Percentiles rank a stretch among this genome's conserved stretches.
Evolutionary conservation across 495 filamentous ascomycete genomes (phyloP).

Genomic region (Cercophora scortea): DNA sequence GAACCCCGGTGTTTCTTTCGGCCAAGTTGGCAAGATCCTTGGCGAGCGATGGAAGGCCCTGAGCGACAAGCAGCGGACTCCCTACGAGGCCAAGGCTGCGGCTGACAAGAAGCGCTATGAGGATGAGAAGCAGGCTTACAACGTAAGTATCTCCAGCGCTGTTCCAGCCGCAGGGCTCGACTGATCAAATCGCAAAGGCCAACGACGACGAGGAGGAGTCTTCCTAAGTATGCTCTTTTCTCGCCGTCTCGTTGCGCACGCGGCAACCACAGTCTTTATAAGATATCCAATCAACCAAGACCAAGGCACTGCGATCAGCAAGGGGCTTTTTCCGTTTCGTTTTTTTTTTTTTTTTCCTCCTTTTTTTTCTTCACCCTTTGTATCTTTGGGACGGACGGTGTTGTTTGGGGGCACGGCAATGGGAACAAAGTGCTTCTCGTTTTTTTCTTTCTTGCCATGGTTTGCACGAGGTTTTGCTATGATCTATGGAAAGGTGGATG

Average conservation of each 20-base stretch:
- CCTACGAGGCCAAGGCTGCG: constrained; percentile 93
- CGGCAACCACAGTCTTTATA: constrained; percentile 20
- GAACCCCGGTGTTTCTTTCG: constrained; percentile 96
- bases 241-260: constrained; percentile 24
- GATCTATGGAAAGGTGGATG: constrained; percentile 17
- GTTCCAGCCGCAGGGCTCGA: not conserved
- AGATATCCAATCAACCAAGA: constrained; percentile 16
- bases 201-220: constrained; percentile 39
- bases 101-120: constrained; percentile 98
- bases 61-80: constrained; percentile 75
- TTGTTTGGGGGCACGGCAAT: constrained; percentile 31
- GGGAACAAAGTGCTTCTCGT: constrained; percentile 25
- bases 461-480: constrained; percentile 26
- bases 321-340: constrained; percentile 1
- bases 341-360: constrained; percentile 8
- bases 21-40: constrained; percentile 94
- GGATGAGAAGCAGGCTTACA: constrained; percentile 90
- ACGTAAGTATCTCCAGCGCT: constrained; percentile 45
- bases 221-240: constrained; percentile 20
- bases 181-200: constrained; percentile 34
- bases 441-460: constrained; percentile 17
- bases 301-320: constrained; percentile 13
- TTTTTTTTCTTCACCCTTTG: constrained; percentile 21
- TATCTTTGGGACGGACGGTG: constrained; percentile 39
- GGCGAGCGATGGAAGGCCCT: constrained; percentile 98